A percentile compares a stretch with the other conserved stretches of the same genome.
Evolutionary conservation across 2,329 filamentous ascomycete genomes (phyloP).

Genomic region (Arthrobotrys musiformis): DNA sequence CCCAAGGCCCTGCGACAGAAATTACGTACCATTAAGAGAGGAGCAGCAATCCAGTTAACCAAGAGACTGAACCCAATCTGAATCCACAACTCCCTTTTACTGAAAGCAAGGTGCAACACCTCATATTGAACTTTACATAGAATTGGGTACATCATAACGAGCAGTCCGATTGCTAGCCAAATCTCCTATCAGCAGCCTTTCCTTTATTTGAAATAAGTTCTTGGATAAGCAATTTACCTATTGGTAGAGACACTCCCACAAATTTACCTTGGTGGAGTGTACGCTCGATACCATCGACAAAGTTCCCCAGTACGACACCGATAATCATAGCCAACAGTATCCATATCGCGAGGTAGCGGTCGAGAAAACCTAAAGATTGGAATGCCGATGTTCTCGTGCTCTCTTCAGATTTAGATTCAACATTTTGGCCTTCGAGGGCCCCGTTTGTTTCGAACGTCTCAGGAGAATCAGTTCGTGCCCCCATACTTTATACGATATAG

Average conservation of each 20-base stretch:
- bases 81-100: slow-evolving; percentile 74
- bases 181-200: neutral
- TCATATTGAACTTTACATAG: slow-evolving; percentile 87
- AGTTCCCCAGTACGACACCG: slow-evolving; percentile 80
- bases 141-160: slow-evolving; percentile 96
- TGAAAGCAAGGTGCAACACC: slow-evolving; percentile 74
- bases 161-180: slow-evolving; percentile 73
- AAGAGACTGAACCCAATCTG: slow-evolving; percentile 81
- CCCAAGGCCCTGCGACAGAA: neutral
- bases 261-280: slow-evolving; percentile 77
- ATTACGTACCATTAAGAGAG: slow-evolving; percentile 77
- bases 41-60: slow-evolving; percentile 85
- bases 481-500: neutral
- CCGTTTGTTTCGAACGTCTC: neutral
- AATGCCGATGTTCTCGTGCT: slow-evolving; percentile 63
- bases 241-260: slow-evolving; percentile 75
- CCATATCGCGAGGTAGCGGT: slow-evolving; percentile 75
- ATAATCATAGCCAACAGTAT: slow-evolving; percentile 81
- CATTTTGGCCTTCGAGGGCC: neutral
- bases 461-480: neutral
- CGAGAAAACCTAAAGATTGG: slow-evolving; percentile 70
- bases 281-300: slow-evolving; percentile 72
- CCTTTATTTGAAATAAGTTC: neutral
- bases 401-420: neutral
- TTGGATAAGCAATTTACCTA: slow-evolving; percentile 64